These are phyloP conservation scores for Trypanosoma caninum DNA, from an alignment of 208 protist species.

Conservation along the genomic window DNA sequence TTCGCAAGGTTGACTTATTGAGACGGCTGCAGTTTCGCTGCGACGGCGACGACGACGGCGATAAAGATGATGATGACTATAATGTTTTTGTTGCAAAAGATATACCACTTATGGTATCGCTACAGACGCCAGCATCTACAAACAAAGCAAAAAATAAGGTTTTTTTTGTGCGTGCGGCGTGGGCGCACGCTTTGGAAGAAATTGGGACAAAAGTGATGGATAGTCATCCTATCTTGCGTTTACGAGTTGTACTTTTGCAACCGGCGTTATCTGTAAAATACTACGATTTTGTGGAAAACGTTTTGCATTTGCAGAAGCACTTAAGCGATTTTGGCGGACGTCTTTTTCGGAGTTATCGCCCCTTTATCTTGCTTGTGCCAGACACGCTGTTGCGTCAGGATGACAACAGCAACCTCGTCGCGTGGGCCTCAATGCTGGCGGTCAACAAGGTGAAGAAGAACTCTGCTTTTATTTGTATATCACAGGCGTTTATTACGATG, in stretches of 20 bases:
- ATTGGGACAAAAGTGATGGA: slow-evolving; percentile 16
- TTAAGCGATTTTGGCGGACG: slow-evolving; percentile 1
- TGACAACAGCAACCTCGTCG: neutral
- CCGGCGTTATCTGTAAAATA: neutral
- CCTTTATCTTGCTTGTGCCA: slow-evolving; percentile 13
- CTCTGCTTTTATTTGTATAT: slow-evolving; percentile 15
- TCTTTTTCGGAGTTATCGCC: slow-evolving; percentile 4
- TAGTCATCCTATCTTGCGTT: slow-evolving; percentile 23
- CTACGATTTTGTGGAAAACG: slow-evolving; percentile 21
- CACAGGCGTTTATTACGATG: slow-evolving; percentile 7
- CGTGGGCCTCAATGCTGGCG: neutral
- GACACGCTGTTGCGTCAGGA: neutral
- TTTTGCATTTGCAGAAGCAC: neutral
- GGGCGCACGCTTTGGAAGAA: slow-evolving; percentile 21
- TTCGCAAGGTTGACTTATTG: slow-evolving; percentile 5
- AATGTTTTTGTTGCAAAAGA: too few species aligned
- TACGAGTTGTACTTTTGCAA: neutral
- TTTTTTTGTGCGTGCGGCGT: slow-evolving; percentile 25
- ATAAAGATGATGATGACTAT: neutral
- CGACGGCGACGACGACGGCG: neutral
- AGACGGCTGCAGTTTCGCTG: slow-evolving; percentile 15
- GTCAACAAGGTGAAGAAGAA: slow-evolving; percentile 4
- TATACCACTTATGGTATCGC: too few species aligned
- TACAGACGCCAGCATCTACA: neutral
- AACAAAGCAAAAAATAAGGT: neutral